phyloP scores from a whole-genome alignment of 2,329 filamentous ascomycete species.

The Claviceps purpurea region DNA sequence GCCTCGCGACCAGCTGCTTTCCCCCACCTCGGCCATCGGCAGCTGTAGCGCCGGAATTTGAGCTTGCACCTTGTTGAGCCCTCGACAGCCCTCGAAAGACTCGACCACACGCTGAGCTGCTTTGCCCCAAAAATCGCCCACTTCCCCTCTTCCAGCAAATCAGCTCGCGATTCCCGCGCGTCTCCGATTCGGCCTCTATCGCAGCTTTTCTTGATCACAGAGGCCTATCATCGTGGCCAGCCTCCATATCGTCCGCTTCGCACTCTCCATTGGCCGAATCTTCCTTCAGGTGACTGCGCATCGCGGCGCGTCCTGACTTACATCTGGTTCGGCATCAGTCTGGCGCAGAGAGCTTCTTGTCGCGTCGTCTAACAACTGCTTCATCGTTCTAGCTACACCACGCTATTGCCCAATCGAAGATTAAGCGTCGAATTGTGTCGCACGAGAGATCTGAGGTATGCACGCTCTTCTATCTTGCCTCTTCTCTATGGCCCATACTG shows the following conservation, averaged over 20 bases:
- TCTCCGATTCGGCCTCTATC: conserved; percentile 20
- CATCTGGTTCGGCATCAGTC: conserved; percentile 13
- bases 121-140: conserved; percentile 10
- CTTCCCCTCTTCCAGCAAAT: conserved; percentile 29
- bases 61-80: conserved; percentile 4
- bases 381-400: conserved; percentile 9
- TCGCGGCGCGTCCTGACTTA: conserved; percentile 6
- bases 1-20: neutral
- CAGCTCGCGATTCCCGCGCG: conserved; percentile 28
- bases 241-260: conserved; percentile 25
- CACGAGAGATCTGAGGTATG: conserved; percentile 3
- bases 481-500: neutral
- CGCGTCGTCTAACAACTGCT: conserved; percentile 5
- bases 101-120: conserved; percentile 1
- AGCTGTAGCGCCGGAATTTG: conserved; percentile 5
- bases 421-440: conserved; percentile 2
- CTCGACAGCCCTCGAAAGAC: conserved; percentile 1
- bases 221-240: conserved; percentile 40
- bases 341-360: conserved; percentile 9
- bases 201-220: conserved; percentile 25
- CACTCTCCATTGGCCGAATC: conserved; percentile 32
- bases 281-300: conserved; percentile 37
- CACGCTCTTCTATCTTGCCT: neutral
- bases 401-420: conserved; percentile 1
- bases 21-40: conserved; percentile 7